Conservation (phyloP, 2,329 filamentous ascomycete species). For the Cordyceps tenuipes region DNA sequence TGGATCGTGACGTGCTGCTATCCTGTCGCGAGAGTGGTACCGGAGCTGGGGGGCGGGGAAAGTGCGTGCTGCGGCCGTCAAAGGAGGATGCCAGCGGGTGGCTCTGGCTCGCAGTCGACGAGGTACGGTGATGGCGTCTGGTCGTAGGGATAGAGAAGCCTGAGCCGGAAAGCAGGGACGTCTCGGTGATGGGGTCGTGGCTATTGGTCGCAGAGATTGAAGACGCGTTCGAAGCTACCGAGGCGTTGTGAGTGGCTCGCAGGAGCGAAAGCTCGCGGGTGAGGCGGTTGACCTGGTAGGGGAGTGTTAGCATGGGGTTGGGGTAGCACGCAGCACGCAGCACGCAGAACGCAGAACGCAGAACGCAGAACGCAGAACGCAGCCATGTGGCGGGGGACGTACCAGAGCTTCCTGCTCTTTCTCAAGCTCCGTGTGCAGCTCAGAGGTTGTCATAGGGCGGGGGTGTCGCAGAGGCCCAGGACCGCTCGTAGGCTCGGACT, state of each 20-base stretch:
- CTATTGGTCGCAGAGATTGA: constrained; percentile 48
- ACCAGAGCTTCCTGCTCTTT: constrained; percentile 94
- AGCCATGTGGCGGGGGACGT: constrained; percentile 25
- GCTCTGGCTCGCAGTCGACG: constrained; percentile 48
- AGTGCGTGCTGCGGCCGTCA: constrained; percentile 32
- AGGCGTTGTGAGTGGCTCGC: constrained; percentile 61
- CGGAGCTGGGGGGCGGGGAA: constrained; percentile 36
- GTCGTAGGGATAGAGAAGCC: constrained; percentile 49
- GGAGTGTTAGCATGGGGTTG: neutral
- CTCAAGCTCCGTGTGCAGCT: constrained; percentile 82
- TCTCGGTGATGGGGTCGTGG: constrained; percentile 39
- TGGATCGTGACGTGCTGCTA: constrained; percentile 45
- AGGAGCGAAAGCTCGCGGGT: constrained; percentile 81
- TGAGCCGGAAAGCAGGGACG: constrained; percentile 47
- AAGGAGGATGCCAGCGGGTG: constrained; percentile 30
- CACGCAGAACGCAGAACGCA: too few species aligned
- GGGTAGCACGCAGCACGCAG: neutral
- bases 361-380: neutral
- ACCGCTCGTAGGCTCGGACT: constrained; percentile 38
- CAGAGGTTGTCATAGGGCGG: constrained; percentile 76
- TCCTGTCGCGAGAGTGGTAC: constrained; percentile 44
- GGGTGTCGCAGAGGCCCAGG: constrained; percentile 78
- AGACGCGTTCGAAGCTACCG: constrained; percentile 57
- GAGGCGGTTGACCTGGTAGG: constrained; percentile 72
- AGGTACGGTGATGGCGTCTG: constrained; percentile 49